phyloP scores from a whole-genome alignment of 768 basidiomycete species.

The Suillus alpinus region DNA sequence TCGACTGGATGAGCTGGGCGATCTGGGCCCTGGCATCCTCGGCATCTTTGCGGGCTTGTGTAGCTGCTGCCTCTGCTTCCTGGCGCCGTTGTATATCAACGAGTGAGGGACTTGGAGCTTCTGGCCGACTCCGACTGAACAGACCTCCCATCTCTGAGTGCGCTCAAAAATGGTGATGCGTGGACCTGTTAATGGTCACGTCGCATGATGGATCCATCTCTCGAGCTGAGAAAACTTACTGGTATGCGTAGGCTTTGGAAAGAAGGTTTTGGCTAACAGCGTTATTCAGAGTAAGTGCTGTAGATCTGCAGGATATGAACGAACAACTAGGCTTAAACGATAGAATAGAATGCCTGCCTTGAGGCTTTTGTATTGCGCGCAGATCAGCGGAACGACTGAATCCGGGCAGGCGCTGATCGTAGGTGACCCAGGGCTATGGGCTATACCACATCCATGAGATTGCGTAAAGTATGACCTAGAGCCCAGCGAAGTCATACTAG shows the following conservation, averaged over 20 bases:
- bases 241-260: background rate
- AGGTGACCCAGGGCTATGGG: background rate
- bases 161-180: background rate
- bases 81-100: background rate
- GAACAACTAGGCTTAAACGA: background rate
- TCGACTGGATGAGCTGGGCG: background rate
- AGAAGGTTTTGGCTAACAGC: background rate
- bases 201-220: background rate
- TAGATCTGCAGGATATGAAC: background rate
- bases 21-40: background rate
- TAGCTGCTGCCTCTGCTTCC: slow-evolving; percentile 2
- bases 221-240: background rate
- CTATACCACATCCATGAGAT: background rate
- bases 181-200: background rate
- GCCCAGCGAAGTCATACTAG: background rate
- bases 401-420: background rate
- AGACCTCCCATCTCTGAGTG: background rate
- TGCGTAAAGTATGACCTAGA: background rate
- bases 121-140: background rate
- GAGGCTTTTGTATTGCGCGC: background rate
- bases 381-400: background rate
- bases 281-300: background rate
- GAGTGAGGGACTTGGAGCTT: slow-evolving; percentile 2
- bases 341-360: background rate
- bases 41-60: slow-evolving; percentile 3